Base-by-base conservation (phyloP, 345 rosid species). In the Syzygium aqueum region DNA sequence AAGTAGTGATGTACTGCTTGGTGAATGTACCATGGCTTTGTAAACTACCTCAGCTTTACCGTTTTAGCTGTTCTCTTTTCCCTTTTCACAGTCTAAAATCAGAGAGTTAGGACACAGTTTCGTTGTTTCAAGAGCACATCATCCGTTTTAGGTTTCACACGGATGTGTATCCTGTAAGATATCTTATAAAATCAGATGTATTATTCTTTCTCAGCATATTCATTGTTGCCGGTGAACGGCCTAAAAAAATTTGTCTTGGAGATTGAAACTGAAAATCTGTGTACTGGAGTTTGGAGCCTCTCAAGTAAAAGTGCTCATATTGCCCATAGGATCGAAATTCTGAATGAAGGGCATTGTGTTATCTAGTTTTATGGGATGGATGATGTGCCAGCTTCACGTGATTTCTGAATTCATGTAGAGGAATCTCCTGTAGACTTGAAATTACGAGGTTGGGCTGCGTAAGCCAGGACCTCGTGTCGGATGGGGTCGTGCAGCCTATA, bases 1-100 rank as follows among this genome's bases (percentile, higher is more conserved):
- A 92, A 91, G 87, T 91, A 94, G 93, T 84, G 80, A 54, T 21
- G 1, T 16, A 56, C 37, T 23, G 37, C 43, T 53, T 27, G 25
- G 11, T 12, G 40, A 51, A 77, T 40, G 61, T 40, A 67, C 85
- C 23, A n/a, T 86, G 9, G 49, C 28, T 40, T 77, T 56, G 43
- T 73, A 37, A 73, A 33, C 25, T 73, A 37, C 49, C 49, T 37
- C 82, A 73, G 49, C 82, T 11, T 49, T 73, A 37, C 82, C 22
- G 7, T 73, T 33, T 73, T 37, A 10, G 25, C 12, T 33, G 27
- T 9, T 37, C 49, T 73, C 27, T 37, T 73, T 73, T 73, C 27
- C 49, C 80, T 33, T 73, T 33, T 33, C 49, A n/a, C 37, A 33
- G 82, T 21, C 49, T 73, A 5, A 19, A 37, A 37, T 37, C 82